Percentiles rank a stretch among this genome's conserved stretches.
Conservation (phyloP, 2,329 filamentous ascomycete species). For the Cytospora chrysosperma region DNA sequence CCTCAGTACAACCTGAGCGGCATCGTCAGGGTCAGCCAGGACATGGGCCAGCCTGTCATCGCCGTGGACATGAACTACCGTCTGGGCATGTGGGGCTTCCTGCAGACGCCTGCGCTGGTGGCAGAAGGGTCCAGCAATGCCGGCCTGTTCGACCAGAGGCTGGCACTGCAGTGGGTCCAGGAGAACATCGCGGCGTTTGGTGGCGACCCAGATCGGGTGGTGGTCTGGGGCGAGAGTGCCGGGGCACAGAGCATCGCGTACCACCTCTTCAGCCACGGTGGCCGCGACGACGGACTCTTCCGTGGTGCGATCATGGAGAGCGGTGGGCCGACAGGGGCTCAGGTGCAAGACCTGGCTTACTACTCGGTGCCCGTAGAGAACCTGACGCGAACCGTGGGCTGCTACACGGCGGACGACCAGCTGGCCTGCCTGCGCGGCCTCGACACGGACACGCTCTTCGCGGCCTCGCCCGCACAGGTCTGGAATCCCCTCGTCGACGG, state of each 20-base stretch:
- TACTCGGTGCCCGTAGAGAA: slow-evolving; percentile 37
- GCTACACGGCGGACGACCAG: slow-evolving; percentile 33
- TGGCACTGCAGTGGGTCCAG: slow-evolving; percentile 50
- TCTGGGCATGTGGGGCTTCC: slow-evolving; percentile 52
- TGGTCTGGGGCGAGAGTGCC: slow-evolving; percentile 49
- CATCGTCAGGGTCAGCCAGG: slow-evolving; percentile 54
- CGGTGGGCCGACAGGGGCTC: slow-evolving; percentile 36
- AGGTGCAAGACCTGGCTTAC: slow-evolving; percentile 35
- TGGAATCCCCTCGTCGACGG: slow-evolving; percentile 48
- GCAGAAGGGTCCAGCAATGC: slow-evolving; percentile 46
- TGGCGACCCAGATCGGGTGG: slow-evolving; percentile 45
- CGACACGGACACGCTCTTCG: slow-evolving; percentile 34
- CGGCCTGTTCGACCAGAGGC: slow-evolving; percentile 49
- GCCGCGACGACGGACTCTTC: slow-evolving; percentile 55
- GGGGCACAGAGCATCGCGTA: slow-evolving; percentile 42
- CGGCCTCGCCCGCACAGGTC: slow-evolving; percentile 36
- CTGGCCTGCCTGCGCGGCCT: slow-evolving; percentile 39
- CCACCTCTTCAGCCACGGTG: slow-evolving; percentile 56
- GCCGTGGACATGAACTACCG: slow-evolving; percentile 56
- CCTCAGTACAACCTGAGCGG: slow-evolving; percentile 64
- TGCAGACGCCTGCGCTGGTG: slow-evolving; percentile 45
- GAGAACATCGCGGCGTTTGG: slow-evolving; percentile 55
- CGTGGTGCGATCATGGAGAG: slow-evolving; percentile 54
- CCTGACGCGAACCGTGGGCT: slow-evolving; percentile 37
- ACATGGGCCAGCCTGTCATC: slow-evolving; percentile 53